Evolutionary conservation across 176 grass and related monocot genomes (phyloP).

Genomic region (Zoysia japonica): DNA sequence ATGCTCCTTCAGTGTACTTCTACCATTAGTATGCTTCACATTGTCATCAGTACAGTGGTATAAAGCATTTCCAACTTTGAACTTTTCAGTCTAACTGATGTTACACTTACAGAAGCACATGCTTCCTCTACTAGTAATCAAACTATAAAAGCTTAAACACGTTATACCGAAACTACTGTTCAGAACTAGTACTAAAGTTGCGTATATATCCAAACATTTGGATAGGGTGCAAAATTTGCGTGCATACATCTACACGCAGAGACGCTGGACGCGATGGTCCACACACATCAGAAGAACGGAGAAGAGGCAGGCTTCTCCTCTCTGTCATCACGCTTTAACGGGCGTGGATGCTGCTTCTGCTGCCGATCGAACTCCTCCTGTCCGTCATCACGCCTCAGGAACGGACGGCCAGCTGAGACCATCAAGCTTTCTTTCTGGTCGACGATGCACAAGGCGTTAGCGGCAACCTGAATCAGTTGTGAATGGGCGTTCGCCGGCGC

Average conservation of each 20-base stretch:
- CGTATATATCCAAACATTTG: conserved; percentile 42
- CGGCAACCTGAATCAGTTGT: conserved; percentile 50
- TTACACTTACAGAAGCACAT: conserved; percentile 36
- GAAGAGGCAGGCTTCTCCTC: conserved; percentile 14
- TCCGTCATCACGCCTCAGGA: conserved; percentile 3
- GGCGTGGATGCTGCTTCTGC: background rate
- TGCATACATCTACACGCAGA: conserved; percentile 7
- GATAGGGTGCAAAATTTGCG: conserved; percentile 52
- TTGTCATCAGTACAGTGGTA: conserved; percentile 6
- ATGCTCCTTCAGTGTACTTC: conserved; percentile 29
- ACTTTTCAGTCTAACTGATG: conserved; percentile 14
- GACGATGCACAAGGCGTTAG: no score
- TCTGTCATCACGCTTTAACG: background rate
- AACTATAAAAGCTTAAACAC: conserved; percentile 12
- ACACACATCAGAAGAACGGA: background rate
- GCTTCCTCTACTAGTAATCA: background rate
- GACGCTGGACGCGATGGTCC: conserved; percentile 34
- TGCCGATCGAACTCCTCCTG: background rate
- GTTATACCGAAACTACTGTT: conserved; percentile 16
- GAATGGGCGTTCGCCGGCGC: conserved; percentile 38
- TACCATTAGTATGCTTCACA: background rate
- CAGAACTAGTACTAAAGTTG: conserved; percentile 26
- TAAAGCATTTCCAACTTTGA: background rate
- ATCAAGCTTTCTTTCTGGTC: background rate
- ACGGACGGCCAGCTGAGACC: background rate